Conservation (phyloP, 2,329 filamentous ascomycete genomes). For the Calonectria hongkongensis region DNA sequence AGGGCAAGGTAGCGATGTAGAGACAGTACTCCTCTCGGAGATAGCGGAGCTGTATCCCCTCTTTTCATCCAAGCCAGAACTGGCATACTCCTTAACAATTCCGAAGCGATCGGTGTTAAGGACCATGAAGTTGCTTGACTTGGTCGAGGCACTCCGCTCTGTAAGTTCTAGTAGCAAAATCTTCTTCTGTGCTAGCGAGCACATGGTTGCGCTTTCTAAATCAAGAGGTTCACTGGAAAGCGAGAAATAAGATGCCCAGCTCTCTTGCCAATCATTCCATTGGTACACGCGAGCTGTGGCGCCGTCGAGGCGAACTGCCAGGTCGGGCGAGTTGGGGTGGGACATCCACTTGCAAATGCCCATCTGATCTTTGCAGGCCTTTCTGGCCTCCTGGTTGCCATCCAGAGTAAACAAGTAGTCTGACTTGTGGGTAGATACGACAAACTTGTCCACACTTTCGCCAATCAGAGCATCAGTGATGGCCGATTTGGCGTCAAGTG, state of each 20-base stretch:
- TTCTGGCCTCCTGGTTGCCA: conserved; percentile 47
- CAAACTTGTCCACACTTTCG: conserved; percentile 53
- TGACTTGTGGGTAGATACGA: conserved; percentile 57
- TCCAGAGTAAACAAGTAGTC: conserved; percentile 56
- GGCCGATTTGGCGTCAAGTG: conserved; percentile 49
- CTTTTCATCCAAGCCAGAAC: conserved; percentile 6
- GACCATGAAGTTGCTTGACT: conserved; percentile 33
- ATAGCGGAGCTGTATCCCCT: conserved; percentile 12
- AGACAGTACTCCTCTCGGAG: not conserved
- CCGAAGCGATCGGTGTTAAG: conserved; percentile 37
- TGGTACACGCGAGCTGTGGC: conserved; percentile 49
- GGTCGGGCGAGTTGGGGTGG: conserved; percentile 47
- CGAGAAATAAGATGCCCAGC: conserved; percentile 39
- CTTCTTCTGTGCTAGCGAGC: conserved; percentile 42
- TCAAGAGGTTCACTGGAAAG: conserved; percentile 39
- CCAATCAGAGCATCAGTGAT: conserved; percentile 54
- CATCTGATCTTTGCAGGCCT: conserved; percentile 27
- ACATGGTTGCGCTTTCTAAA: conserved; percentile 50
- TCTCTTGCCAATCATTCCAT: conserved; percentile 56
- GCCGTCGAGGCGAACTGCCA: conserved; percentile 56
- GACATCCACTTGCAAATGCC: conserved; percentile 47
- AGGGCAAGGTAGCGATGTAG: not conserved
- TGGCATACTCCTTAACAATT: not conserved
- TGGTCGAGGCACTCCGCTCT: conserved; percentile 22
- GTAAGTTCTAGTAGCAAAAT: conserved; percentile 42